Conservation (phyloP, 1,284 basidiomycete species). For the Chalciporus sp. region DNA sequence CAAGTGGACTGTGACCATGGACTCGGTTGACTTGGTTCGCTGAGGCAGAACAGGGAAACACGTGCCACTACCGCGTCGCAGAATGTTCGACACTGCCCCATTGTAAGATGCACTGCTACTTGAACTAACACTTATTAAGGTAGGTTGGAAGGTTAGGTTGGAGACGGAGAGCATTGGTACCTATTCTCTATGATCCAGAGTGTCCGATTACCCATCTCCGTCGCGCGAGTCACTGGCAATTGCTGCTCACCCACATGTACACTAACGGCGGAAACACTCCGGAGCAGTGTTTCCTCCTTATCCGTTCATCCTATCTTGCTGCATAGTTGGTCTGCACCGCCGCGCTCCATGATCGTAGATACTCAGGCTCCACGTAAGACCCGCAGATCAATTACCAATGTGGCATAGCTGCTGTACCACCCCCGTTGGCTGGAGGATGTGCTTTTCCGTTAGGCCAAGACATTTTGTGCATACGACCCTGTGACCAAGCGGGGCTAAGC, state of each 20-base stretch:
- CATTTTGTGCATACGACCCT: not conserved
- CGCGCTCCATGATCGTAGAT: not conserved
- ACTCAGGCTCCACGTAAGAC: slow-evolving; percentile 1
- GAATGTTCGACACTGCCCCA: not conserved
- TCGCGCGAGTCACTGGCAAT: too few relatives aligned
- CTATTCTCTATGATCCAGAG: not conserved
- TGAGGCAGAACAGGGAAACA: too few relatives aligned
- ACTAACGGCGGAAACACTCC: not conserved
- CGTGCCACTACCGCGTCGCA: too few relatives aligned
- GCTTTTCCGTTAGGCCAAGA: not conserved
- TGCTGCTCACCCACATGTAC: too few relatives aligned
- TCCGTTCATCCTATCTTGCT: not conserved
- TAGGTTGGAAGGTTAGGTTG: not conserved
- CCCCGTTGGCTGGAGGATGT: not conserved
- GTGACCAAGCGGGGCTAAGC: not conserved
- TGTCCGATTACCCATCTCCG: not conserved
- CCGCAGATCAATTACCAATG: slow-evolving; percentile 7
- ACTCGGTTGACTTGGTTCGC: too few relatives aligned
- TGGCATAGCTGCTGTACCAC: not conserved
- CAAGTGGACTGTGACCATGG: too few relatives aligned
- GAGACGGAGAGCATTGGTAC: too few relatives aligned
- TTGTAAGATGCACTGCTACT: not conserved
- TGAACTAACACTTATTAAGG: not conserved
- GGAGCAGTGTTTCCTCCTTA: not conserved
- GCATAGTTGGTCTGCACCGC: slow-evolving; percentile 4